Conservation (phyloP, 2,329 filamentous ascomycete species). For the Truncatella angustata region DNA sequence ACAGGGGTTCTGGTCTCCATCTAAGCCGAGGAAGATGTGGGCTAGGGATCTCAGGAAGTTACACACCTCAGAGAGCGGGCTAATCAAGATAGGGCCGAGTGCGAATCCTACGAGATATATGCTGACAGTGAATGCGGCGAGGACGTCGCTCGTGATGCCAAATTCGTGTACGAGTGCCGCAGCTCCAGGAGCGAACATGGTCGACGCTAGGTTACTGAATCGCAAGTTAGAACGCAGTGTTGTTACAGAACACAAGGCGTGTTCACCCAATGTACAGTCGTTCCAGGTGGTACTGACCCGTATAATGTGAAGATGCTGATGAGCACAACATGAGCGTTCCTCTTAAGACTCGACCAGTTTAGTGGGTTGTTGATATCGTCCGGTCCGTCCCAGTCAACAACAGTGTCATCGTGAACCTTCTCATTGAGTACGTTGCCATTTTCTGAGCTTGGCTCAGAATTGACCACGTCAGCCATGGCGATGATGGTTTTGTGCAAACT, state of each 20-base stretch:
- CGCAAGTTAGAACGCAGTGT: too few relatives aligned
- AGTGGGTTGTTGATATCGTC: slow-evolving; percentile 50
- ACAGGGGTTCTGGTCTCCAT: too few relatives aligned
- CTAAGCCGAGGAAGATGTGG: too few relatives aligned
- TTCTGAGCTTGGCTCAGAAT: background rate
- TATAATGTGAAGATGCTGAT: slow-evolving; percentile 47
- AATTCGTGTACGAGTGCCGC: slow-evolving; percentile 7
- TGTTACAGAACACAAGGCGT: too few relatives aligned
- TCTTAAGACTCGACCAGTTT: slow-evolving; percentile 48
- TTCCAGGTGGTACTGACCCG: slow-evolving; percentile 4
- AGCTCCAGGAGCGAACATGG: slow-evolving; percentile 13
- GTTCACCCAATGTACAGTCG: too few relatives aligned
- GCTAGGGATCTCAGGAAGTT: too few relatives aligned
- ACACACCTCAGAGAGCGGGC: slow-evolving; percentile 55
- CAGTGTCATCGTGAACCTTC: slow-evolving; percentile 1
- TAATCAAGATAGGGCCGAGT: slow-evolving; percentile 54
- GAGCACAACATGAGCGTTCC: slow-evolving; percentile 43
- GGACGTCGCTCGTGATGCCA: background rate
- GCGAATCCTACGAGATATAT: slow-evolving; percentile 13
- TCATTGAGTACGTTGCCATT: background rate
- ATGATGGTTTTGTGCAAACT: too few relatives aligned
- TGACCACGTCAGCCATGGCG: background rate
- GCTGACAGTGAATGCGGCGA: slow-evolving; percentile 6
- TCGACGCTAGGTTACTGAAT: slow-evolving; percentile 10
- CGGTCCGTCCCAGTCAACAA: slow-evolving; percentile 52